Evolutionary conservation across 306 rosid genomes (phyloP), one percentile per base, ranked within the genome.

Genomic region (Acacia crassicarpa): DNA sequence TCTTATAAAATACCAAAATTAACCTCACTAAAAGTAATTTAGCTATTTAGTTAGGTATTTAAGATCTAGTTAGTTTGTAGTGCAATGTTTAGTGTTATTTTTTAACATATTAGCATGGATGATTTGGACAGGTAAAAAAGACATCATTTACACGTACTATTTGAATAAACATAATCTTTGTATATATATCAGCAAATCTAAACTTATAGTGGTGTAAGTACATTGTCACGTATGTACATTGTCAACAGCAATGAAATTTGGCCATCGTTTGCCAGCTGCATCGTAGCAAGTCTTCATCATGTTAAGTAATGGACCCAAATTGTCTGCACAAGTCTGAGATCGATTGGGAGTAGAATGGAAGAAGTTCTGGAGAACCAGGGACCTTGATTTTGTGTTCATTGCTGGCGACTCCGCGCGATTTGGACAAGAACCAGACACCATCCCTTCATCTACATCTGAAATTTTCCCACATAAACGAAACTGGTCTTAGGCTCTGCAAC

Each of bases 201-300:
- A 14, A 48, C 54, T n/a, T n/a, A n/a, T n/a, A n/a, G n/a, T n/a
- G n/a, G n/a, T n/a, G n/a, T n/a, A n/a, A n/a, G n/a, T n/a, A n/a
- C n/a, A n/a, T n/a, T n/a, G n/a, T n/a, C n/a, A n/a, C n/a, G n/a
- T n/a, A n/a, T n/a, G n/a, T n/a, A n/a, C n/a, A n/a, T n/a, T n/a
- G n/a, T 96, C 98, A 76, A 96, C 98, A 27, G 99, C 97, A 51
- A 96, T 81, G 89, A 92, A 96, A 86, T 96, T 96, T 67, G 98
- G 86, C 99, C 99, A 96, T 62, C 99, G 89, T 43, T 90, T 85
- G 63, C 86, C 92, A 0, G 94, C 85, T 25, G 92, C 98, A 38
- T 84, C 76, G 54, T 88, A 80, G 83, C 98, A 96, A 75, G 98
- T 89, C 69, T 86, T 83, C 76, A 79, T 78, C 90, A 86, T 88